These are phyloP conservation scores for Colletotrichum shisoi DNA, from an alignment of 2,329 filamentous ascomycete species.

Conservation along the genomic window DNA sequence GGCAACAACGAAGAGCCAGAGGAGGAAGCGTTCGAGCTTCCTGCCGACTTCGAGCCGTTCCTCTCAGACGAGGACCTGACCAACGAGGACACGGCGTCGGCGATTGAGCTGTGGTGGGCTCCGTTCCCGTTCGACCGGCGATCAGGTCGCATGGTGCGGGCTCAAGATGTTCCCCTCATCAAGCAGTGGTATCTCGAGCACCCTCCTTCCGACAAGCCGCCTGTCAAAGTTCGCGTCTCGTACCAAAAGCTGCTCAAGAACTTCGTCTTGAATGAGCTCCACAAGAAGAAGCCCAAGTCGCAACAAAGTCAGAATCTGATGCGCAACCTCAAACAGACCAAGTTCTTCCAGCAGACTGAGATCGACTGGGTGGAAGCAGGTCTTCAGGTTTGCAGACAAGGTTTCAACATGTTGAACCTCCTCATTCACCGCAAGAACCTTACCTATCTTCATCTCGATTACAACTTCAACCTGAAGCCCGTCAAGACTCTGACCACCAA, in stretches of 20 bases:
- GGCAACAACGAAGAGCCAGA: conserved; percentile 77
- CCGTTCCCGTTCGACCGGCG: conserved; percentile 94
- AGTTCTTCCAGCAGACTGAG: conserved; percentile 99
- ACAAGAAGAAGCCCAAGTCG: conserved; percentile 94
- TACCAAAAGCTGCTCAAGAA: conserved; percentile 98
- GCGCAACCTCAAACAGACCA: conserved; percentile 89
- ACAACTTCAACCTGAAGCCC: conserved; percentile 99
- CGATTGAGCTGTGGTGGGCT: conserved; percentile 97
- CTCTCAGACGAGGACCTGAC: conserved; percentile 87
- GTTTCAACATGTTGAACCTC: conserved; percentile 98
- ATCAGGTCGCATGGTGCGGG: conserved; percentile 94
- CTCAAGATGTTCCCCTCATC: conserved; percentile 93
- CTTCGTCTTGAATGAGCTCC: conserved; percentile 93
- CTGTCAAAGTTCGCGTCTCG: conserved; percentile 95
- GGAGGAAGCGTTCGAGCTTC: conserved; percentile 85
- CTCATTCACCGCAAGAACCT: conserved; percentile 98
- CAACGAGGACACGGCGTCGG: conserved; percentile 86
- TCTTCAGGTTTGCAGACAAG: conserved; percentile 95
- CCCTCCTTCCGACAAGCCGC: conserved; percentile 81
- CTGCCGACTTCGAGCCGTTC: conserved; percentile 83
- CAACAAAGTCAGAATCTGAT: conserved; percentile 94
- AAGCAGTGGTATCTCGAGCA: conserved; percentile 99
- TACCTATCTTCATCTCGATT: conserved; percentile 97
- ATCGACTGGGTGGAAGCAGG: conserved; percentile 99
- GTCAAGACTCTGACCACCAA: conserved; percentile 99